Conservation (phyloP, 2,329 filamentous ascomycete species). For the Cladosporium austrohemisphaericum region DNA sequence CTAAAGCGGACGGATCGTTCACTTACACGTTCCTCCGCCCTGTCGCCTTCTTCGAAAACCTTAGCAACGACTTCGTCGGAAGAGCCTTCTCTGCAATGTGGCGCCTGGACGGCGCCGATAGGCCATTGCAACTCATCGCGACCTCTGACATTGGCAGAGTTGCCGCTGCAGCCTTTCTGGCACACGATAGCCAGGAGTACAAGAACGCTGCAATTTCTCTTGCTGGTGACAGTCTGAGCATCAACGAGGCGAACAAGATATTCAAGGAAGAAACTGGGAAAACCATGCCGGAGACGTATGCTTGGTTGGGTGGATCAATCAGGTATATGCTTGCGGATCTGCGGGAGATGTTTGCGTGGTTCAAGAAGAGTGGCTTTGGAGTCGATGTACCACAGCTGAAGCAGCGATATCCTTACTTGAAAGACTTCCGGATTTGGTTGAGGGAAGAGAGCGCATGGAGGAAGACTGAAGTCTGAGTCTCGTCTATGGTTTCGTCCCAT, state of each 20-base stretch:
- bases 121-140: slow-evolving; percentile 38
- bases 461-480: too few relatives aligned
- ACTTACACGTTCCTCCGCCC: slow-evolving; percentile 61
- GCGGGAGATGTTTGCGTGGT: slow-evolving; percentile 43
- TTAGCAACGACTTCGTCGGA: slow-evolving; percentile 45
- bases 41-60: slow-evolving; percentile 61
- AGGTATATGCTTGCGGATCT: slow-evolving; percentile 34
- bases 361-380: slow-evolving; percentile 45
- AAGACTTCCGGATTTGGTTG: slow-evolving; percentile 49
- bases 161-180: slow-evolving; percentile 47
- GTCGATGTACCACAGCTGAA: slow-evolving; percentile 44
- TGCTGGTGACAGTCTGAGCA: slow-evolving; percentile 52
- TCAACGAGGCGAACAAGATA: slow-evolving; percentile 41
- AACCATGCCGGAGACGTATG: slow-evolving; percentile 40
- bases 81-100: slow-evolving; percentile 48
- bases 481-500: too few relatives aligned
- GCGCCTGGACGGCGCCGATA: slow-evolving; percentile 25
- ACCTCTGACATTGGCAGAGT: slow-evolving; percentile 47
- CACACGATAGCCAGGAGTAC: slow-evolving; percentile 40
- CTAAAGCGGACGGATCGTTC: slow-evolving; percentile 45
- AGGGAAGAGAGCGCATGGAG: slow-evolving; percentile 44
- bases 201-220: slow-evolving; percentile 45
- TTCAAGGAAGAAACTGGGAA: slow-evolving; percentile 48
- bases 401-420: slow-evolving; percentile 44
- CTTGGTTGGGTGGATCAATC: slow-evolving; percentile 12